Conservation (phyloP, 164 flowering plant species). For the Warburgia ugandensis region DNA sequence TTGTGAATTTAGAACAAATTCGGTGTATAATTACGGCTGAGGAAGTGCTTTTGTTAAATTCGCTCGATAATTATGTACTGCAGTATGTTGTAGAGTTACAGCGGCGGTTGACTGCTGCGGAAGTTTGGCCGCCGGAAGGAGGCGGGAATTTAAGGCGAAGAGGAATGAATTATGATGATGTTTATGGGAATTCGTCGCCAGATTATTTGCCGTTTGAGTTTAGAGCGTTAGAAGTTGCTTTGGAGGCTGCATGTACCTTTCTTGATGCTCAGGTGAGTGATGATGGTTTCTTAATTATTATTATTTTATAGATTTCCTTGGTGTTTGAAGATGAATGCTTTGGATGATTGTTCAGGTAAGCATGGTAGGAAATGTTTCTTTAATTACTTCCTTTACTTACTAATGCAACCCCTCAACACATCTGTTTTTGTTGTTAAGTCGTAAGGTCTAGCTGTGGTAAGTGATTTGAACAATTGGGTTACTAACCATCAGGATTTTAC, state of each 20-base stretch:
- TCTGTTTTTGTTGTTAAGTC: too few relatives aligned
- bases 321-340: too few relatives aligned
- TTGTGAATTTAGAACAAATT: constrained; percentile 83
- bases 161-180: background rate
- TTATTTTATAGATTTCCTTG: background rate
- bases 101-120: constrained; percentile 55
- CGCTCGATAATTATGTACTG: constrained; percentile 67
- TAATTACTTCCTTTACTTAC: too few relatives aligned
- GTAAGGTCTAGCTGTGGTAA: too few relatives aligned
- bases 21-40: constrained; percentile 92
- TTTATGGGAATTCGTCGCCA: constrained; percentile 26
- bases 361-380: too few relatives aligned
- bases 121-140: constrained; percentile 15
- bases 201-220: constrained; percentile 96
- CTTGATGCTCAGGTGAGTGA: constrained; percentile 82
- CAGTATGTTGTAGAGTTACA: constrained; percentile 73
- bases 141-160: constrained; percentile 18
- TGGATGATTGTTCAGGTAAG: too few relatives aligned
- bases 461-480: too few relatives aligned
- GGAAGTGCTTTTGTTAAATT: constrained; percentile 86
- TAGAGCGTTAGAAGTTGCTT: constrained; percentile 88
- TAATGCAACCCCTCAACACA: too few relatives aligned
- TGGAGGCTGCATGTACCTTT: constrained; percentile 80
- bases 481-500: too few relatives aligned
- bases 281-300: background rate